phyloP scores from a whole-genome alignment of 371 early-diverging fungal genomes.

The Lichtheimia corymbifera region DNA sequence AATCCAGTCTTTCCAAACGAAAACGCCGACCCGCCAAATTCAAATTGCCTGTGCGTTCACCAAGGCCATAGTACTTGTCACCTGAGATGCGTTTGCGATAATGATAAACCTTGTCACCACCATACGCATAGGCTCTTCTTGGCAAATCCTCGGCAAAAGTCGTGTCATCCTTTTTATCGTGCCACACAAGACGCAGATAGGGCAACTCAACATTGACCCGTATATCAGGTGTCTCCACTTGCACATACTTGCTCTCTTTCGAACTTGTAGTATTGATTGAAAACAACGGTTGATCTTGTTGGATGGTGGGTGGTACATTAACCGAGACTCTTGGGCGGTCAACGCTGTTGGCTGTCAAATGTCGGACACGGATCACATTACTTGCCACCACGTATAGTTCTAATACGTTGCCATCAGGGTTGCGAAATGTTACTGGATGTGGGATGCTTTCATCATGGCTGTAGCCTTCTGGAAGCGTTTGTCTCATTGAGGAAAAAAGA shows the following conservation, averaged over 20 bases:
- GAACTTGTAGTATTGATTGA: too few species aligned
- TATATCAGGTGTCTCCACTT: conserved; percentile 18
- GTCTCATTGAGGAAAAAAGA: conserved; percentile 27
- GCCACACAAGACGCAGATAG: conserved; percentile 24
- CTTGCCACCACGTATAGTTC: conserved; percentile 17
- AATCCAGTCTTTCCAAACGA: conserved; percentile 52
- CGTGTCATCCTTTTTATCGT: conserved; percentile 7
- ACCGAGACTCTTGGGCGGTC: background rate
- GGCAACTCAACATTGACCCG: conserved; percentile 21
- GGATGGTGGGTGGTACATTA: background rate
- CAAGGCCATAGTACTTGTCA: conserved; percentile 52
- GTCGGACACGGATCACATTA: conserved; percentile 25
- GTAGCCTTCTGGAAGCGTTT: conserved; percentile 30
- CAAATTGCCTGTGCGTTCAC: conserved; percentile 54
- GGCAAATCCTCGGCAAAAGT: conserved; percentile 57
- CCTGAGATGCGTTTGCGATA: conserved; percentile 27
- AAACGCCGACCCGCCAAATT: conserved; percentile 51
- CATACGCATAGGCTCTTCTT: conserved; percentile 50
- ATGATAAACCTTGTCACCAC: conserved; percentile 36
- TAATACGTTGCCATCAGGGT: conserved; percentile 21
- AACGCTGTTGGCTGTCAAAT: background rate
- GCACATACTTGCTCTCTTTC: conserved; percentile 2
- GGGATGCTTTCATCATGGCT: conserved; percentile 14
- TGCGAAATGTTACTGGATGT: conserved; percentile 31
- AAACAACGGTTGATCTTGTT: background rate